Base-by-base conservation (phyloP, 768 basidiomycete species). In the Gyrodon lividus region DNA sequence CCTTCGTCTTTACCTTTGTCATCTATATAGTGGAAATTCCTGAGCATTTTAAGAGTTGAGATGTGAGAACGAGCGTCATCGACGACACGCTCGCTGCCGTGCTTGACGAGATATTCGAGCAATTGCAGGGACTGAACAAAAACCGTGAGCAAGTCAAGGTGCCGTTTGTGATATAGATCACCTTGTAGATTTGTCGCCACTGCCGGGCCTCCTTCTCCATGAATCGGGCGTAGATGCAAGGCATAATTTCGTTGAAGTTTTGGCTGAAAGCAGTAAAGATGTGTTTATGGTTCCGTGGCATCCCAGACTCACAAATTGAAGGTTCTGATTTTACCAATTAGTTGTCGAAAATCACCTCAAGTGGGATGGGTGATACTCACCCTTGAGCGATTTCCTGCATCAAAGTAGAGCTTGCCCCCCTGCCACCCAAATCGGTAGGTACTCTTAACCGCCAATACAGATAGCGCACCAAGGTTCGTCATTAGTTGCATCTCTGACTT, bases 151-250 rank as follows among this genome's bases (percentile, higher is more conserved):
- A 20, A 48, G 22, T 5, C 14, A 19, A 23, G 41, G 55, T 35
- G n/a, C 5, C 4, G 16, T 8, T 13, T 30, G 39, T 13, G 54
- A 20, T 42, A 40, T 23, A n/a, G 12, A 12, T 46, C 35, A 84
- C 92, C 79, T 99, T 99, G 81, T 99, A 99, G 51, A 99, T 98
- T 70, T 99, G 94, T 31, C 97, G 79, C 97, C 97, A 99, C 66
- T 99, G 92, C 19, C 89, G 77, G 0, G 97, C 97, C 71, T 99
- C 97, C 72, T 98, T 98, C 70, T 98, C 92, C 86, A 95, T 96
- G 69, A 96, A 97, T 23, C 92, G 83, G 8, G 84, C 79, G 70
- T 97, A 98, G 59, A 98, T 97, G 63, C 83, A 85, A 4, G 97
- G 96, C 94, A 99, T 98, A 66, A 98, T 93, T 75, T 99, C 96